Evolutionary conservation across 2,329 filamentous ascomycete species (phyloP), one percentile per base, ranked within the genome.

Genomic region (Zymoseptoria pseudotritici): DNA sequence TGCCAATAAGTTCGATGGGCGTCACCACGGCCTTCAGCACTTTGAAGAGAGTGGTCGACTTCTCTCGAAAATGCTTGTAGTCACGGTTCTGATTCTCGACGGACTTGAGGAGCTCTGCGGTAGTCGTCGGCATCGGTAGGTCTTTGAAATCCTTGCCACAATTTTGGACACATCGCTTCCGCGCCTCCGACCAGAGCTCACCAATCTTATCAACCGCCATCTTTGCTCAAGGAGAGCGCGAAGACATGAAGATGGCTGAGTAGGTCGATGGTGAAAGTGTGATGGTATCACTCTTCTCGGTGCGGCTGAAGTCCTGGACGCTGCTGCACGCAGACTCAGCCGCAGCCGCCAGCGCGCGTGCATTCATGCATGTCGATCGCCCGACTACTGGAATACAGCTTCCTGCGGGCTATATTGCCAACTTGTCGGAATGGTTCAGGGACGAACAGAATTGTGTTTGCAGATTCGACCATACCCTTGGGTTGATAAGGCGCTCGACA

Each of bases 1-100:
- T 71, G 0, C 77, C 77, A 17, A 79, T 69, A 5, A 73, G 55
- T 62, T 79, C 75, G 13, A 80, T 65, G 1, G 78, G 77, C 31
- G 56, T 63, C 49, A 65, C 46, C 11, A 63, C 63, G 6, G 31
- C 53, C 21, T 20, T 46, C 26, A 61, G 55, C 22, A 58, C 55
- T 19, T 29, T 58, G 50, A 57, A 54, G 8, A 60, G 52, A 21
- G 55, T 57, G 9, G 22, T 50, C n/a, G 36, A 55, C 26, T 56
- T 58, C 24, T 50, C 59, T 17, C 59, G 50, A 21, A 61, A 61
- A 21, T 61, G 29, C 50, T 61, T 55, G 21, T 51, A 50, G 22
- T 46, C 50, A 2, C 53, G 58, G 36, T 58, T 58, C 42, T 58
- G 50, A 2, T 55, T 24, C 10, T 61, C 59, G 29, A 58, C 59